Base-by-base conservation (phyloP, 495 filamentous ascomycete genomes). In the Terfezia boudieri region DNA sequence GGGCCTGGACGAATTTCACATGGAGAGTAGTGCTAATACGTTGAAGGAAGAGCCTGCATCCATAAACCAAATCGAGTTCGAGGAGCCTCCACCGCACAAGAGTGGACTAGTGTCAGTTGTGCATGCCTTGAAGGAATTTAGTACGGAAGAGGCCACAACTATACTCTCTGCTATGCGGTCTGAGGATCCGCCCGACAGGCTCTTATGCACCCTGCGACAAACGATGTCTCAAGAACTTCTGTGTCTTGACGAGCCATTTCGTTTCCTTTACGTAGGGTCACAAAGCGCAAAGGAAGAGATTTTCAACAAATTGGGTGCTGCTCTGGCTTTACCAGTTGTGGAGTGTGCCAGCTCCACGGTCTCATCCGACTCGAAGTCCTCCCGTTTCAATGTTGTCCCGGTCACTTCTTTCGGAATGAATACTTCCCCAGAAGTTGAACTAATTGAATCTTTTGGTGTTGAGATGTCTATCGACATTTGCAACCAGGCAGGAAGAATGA, bases 381-480 rank as follows among this genome's bases (percentile, higher is more conserved):
- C 78, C 36, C 72, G 75, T 53, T 86, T 80, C 66, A 84, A 82
- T 67, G 78, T 86, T 57, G 77, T 87, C 48, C 82, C 82, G 35
- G 70, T 80, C 57, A 80, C 82, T 0, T 80, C 78, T 0, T 86
- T 83, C 64, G 81, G 81, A 11, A 71, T 74, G 16, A 74, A 74
- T 53, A 73, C 71, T 57, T 62, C 63, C 36, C 80, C 81, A 1
- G 83, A 86, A 60, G 76, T 86, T 22, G 77, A 85, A 54, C 77
- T 84, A 8, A 82, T 86, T 60, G 78, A 84, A 57, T 76, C 73
- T 22, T 76, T 72, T 23, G 73, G 70, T 2, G 75, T 78, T 32
- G 82, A 86, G 60, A 76, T 87, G 57, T 76, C 78, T 55, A 79
- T 87, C 20, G 81, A 86, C 56, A 77, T 84, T 53, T 86, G 83